Base-by-base conservation (phyloP, 176 grass and related monocot genomes). In the Hordeum vulgare region DNA sequence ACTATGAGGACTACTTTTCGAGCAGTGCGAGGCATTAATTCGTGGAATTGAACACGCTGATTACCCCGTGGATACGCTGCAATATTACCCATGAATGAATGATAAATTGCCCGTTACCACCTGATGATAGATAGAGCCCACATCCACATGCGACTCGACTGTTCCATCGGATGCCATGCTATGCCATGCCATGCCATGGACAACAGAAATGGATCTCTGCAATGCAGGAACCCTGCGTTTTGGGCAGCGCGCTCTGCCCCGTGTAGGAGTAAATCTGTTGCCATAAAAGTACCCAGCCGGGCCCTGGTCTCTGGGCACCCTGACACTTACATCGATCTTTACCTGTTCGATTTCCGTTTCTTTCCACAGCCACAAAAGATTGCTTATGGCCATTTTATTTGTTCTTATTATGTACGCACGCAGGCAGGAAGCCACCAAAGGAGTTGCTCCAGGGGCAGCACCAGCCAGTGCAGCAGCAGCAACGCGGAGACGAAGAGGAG, bases 101-200 rank as follows among this genome's bases (percentile, higher is more conserved):
- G 45, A 49, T 49, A 49, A 49, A 49, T 49, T 2, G 45, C 45
- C 42, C 45, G 45, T 49, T 49, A 42, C 15, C 67, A 74, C 54
- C 80, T 81, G 45, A 68, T 56, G 20, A 68, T 66, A 1, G 11
- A 4, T 45, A 41, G 51, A 24, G 18, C 53, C 67, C 51, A 31
- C 35, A 15, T 29, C 67, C 51, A 31, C 35, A 15, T 29, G 68
- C 45, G 45, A 49, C 44, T 47, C n/a, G 61, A 74, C 56, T 74
- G 79, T 81, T 68, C 63, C 64, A 54, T 81, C 8, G 64, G 79
- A 70, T 81, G 45, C 45, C 45, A 49, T 49, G 45, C 45, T 14
- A 49, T 49, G 45, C 31, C 29, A 31, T 31, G 29, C 44, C 45
- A 49, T 49, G 12, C 70, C 70, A 73, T 18, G 57, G 23, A 24